Evolutionary conservation across 2,329 filamentous ascomycete genomes (phyloP).

Genomic region (Bisporella sp.): DNA sequence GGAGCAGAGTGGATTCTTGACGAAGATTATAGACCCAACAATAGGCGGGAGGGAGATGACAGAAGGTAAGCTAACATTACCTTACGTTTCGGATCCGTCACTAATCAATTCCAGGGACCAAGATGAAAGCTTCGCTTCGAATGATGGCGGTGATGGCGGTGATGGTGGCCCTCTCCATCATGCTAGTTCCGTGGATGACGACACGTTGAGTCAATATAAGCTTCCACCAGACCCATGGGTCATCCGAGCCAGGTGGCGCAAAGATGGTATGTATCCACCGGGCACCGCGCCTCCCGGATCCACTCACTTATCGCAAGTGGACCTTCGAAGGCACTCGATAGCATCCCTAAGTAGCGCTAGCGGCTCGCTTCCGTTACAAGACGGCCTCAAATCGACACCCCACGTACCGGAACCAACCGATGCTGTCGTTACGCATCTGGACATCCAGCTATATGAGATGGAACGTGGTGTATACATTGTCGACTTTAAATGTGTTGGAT

Average conservation of each 20-base stretch:
- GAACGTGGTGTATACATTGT: slow-evolving; percentile 90
- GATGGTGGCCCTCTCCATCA: slow-evolving; percentile 31
- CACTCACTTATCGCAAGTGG: slow-evolving; percentile 39
- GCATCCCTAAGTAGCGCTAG: slow-evolving; percentile 25
- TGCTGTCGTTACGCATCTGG: slow-evolving; percentile 79
- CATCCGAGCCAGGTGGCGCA: slow-evolving; percentile 82
- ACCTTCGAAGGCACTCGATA: slow-evolving; percentile 34
- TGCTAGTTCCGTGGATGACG: slow-evolving; percentile 29
- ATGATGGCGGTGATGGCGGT: slow-evolving; percentile 27
- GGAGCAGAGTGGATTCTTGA: slow-evolving; percentile 81
- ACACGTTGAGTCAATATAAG: slow-evolving; percentile 61
- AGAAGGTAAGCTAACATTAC: too few relatives aligned
- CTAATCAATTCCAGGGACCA: too few relatives aligned
- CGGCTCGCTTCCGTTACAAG: slow-evolving; percentile 19
- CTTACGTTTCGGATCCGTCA: too few relatives aligned
- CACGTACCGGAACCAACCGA: slow-evolving; percentile 20
- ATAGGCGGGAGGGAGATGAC: too few relatives aligned
- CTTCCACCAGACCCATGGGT: slow-evolving; percentile 92
- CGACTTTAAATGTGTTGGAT: slow-evolving; percentile 97
- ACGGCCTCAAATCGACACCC: slow-evolving; percentile 16
- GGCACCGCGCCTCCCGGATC: slow-evolving; percentile 41
- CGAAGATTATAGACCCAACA: slow-evolving; percentile 45
- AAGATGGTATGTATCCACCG: slow-evolving; percentile 63
- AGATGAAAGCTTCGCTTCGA: too few relatives aligned
- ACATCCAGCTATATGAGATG: slow-evolving; percentile 94